These are phyloP conservation scores for Colletotrichum chlorophyti DNA, from an alignment of 2,329 filamentous ascomycete species.

Conservation along the genomic window DNA sequence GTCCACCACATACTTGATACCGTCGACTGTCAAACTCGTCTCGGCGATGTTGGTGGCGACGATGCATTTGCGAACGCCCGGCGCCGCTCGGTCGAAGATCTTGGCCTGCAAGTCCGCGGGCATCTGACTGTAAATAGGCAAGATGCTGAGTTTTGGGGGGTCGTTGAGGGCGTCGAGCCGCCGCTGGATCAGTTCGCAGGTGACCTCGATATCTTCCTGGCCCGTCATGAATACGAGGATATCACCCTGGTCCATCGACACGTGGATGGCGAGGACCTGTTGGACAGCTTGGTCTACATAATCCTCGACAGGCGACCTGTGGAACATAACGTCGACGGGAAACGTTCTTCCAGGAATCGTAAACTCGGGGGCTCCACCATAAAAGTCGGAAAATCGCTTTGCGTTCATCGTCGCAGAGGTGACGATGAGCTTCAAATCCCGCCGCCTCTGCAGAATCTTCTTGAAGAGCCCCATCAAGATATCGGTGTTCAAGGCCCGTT, in stretches of 20 bases:
- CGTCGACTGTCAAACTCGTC: conserved; percentile 96
- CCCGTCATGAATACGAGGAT: conserved; percentile 99
- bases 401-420: conserved; percentile 99
- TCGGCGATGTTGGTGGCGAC: conserved; percentile 99
- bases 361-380: conserved; percentile 94
- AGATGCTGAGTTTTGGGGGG: conserved; percentile 89
- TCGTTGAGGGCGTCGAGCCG: conserved; percentile 89
- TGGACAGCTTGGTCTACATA: conserved; percentile 98
- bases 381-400: conserved; percentile 94
- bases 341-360: conserved; percentile 96
- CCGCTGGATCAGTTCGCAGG: conserved; percentile 91
- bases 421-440: conserved; percentile 94
- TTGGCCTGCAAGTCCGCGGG: conserved; percentile 96
- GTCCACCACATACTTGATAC: conserved; percentile 99
- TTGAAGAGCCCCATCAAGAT: conserved; percentile 98
- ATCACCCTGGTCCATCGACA: conserved; percentile 90
- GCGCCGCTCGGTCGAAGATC: conserved; percentile 91
- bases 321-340: conserved; percentile 95
- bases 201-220: conserved; percentile 97
- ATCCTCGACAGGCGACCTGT: conserved; percentile 92
- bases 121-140: conserved; percentile 99
- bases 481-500: conserved; percentile 94
- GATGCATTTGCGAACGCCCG: conserved; percentile 94
- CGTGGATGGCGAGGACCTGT: conserved; percentile 93
- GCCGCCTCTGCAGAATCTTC: conserved; percentile 87